Base-by-base conservation (phyloP, 2,329 filamentous ascomycete species). In the Exophiala phaeomuriformis region DNA sequence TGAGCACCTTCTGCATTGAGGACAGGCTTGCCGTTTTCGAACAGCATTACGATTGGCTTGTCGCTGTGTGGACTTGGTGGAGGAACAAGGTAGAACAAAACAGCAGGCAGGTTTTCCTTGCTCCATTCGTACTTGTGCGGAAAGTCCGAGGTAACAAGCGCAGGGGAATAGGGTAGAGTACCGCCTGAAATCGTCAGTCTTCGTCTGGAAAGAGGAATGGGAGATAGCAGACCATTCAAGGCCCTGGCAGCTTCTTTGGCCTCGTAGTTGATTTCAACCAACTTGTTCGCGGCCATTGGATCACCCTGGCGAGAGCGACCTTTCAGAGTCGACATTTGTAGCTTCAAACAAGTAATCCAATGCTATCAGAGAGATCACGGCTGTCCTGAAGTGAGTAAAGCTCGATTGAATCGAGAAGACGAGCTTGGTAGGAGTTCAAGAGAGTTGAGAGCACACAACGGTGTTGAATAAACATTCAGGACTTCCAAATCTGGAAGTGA, bases 91-190 rank as follows among this genome's bases (percentile, higher is more conserved):
- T 64, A 65, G 36, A 53, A 53, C 2, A 65, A 47, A 6, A 66
- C 63, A 2, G 61, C 58, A 0, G 64, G 64, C 9, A 66, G 54
- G 29, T 61, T 58, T 1, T 60, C 43, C 56, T 56, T 59, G 8
- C 56, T 59, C 64, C 64, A 66, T 8, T 51, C 31, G 10, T 48
- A 40, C 37, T 64, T 61, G 47, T 51, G 29, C 1, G 52, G 52
- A n/a, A 51, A 51, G 9, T 41, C 27, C 3, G 47, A 36, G 12
- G 52, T 55, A 8, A 36, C 10, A 35, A 51, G 33, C 29, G 48
- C 44, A 12, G 31, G 41, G 10, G 52, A 43, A 29, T 37, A 31
- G 10, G 51, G 51, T 9, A 44, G 12, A 30, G n/a, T 35, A 12
- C 51, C 51, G 29, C 51, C 46, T 47, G n/a, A 9, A 32, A 42